Evolutionary conservation across 1,284 basidiomycete species (phyloP), one percentile per base, ranked within the genome.

Genomic region (Phlebopus sp.): DNA sequence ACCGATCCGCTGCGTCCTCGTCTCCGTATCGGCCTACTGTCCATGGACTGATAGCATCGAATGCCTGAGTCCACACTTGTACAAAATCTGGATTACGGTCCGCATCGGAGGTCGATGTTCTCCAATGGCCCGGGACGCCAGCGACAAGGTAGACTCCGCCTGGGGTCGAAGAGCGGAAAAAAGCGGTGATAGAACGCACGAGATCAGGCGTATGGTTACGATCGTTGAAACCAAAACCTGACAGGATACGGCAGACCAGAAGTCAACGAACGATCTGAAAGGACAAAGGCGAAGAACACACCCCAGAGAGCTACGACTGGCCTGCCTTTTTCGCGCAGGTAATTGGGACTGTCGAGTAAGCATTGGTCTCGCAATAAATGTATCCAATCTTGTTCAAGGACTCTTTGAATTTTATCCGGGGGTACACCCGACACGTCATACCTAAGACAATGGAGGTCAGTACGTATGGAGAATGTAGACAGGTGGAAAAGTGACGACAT

Each of bases 21-120:
- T 73, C 75, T 27, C 68, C 67, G 55, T 79, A 86, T 37, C 84
- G 69, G 1, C 86, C 86, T 11, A 90, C 73, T 5, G 82, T 86
- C 86, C 86, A 90, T 2, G 85, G 86, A 18, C 80, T 84, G 48
- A 90, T 78, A 1, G 84, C 84, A 55, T 90, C 86, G 51, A 87
- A 86, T 32, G 79, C 79, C 23, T 82, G 79, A 11, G 86, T 69
- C 79, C 82, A 89, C 3, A 86, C 72, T 40, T 76, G 68, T 11
- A 82, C 59, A 53, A 86, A 86, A 13, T 69, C 82, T 0, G 79
- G 77, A 54, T 87, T 76, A 4, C 70, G 68, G 62, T 87, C 82
- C 1, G 84, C 82, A 59, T 90, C 87, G 29, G 74, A 75, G 15
- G 72, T 70, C 4, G 78, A 76, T 0, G 82, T 82, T 10, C 86